Evolutionary conservation across 345 rosid genomes (phyloP), one percentile per base, ranked within the genome.

Genomic region (Reutealis trisperma): DNA sequence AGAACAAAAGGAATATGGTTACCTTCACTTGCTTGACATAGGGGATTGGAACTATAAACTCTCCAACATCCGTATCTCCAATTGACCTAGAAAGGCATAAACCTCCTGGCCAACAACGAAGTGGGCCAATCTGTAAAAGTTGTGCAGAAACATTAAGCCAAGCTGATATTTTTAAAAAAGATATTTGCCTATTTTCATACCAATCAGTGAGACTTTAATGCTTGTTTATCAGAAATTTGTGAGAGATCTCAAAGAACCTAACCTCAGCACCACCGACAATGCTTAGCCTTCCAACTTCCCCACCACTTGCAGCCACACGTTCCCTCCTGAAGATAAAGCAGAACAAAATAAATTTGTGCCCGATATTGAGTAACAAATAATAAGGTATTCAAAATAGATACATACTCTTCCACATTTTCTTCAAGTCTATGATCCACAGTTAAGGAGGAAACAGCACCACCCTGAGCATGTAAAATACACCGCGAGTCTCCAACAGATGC

Each of bases 401-500:
- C 92, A 54, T 79, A 94, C 98, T 94, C 98, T 84, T 91, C 95
- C 44, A 72, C 77, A 64, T 94, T 94, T 73, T 91, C 97, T 83
- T 94, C 96, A 55, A 92, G 97, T 78, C 97, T 89, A 62, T 94
- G 97, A 84, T 94, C 98, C 34, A 93, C 94, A 7, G 97, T 92
- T 73, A 94, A 87, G 75, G 82, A 78, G n/a, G 92, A 87, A 84
- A 94, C 88, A 3, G 82, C 83, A 72, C 95, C 88, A 41, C 92
- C 94, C 75, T 85, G 89, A 67, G 97, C 80, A 79, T 92, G 97
- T 59, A 94, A 86, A 77, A 92, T 83, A 80, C 98, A 94, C 2
- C 97, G 97, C 1, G 97, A 91, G 79, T 94, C 98, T 32, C 98
- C 98, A 78, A 94, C 98, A 58, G 91, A 92, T 24, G 98, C 98